Evolutionary conservation across 257 asterid genomes (phyloP).

Genomic region (Echium plantagineum): DNA sequence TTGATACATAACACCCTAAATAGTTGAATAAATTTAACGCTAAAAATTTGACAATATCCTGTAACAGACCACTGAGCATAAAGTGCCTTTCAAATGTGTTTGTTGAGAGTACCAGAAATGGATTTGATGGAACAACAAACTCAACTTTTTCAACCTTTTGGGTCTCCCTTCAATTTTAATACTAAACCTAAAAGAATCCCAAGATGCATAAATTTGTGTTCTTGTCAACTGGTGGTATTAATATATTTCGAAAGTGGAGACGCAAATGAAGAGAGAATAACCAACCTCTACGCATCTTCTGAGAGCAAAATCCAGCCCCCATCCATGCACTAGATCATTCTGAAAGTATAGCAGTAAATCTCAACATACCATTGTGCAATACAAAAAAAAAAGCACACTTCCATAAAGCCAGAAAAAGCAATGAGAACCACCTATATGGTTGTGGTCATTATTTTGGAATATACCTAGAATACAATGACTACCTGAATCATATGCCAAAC

Average conservation of each 20-base stretch:
- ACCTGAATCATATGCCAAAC: constrained; percentile 99
- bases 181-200: background rate
- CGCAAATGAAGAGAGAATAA: constrained; percentile 9
- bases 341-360: constrained; percentile 20
- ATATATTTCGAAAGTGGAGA: background rate
- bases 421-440: constrained; percentile 1
- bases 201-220: background rate
- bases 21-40: no score
- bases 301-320: constrained; percentile 99
- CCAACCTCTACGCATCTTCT: constrained; percentile 95
- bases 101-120: no score
- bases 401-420: constrained; percentile 1
- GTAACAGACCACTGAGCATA: background rate
- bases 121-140: background rate
- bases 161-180: background rate
- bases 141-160: no score
- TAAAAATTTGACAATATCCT: no score
- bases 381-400: background rate
- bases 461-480: constrained; percentile 1
- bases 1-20: background rate
- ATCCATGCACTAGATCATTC: constrained; percentile 99
- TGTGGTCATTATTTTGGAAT: background rate
- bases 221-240: background rate
- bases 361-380: no score
- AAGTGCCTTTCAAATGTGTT: no score